Conservation (phyloP, 2,329 filamentous ascomycete species). For the Xylaria hypoxylon region DNA sequence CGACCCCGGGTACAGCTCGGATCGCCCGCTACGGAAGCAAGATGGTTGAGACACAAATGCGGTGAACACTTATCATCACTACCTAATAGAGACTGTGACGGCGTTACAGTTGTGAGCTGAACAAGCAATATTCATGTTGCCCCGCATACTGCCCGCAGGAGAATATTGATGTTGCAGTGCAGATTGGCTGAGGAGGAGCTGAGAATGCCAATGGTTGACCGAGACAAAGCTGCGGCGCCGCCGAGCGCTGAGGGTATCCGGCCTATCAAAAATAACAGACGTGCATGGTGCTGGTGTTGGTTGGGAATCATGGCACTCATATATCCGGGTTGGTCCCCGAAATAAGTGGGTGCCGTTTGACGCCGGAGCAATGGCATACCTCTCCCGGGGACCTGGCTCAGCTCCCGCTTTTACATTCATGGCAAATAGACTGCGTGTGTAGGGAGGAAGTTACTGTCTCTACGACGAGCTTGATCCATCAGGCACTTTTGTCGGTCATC, state of each 20-base stretch:
- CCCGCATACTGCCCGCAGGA: background rate
- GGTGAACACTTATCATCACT: slow-evolving; percentile 2
- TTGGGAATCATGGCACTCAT: background rate
- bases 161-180: slow-evolving; percentile 4
- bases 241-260: background rate
- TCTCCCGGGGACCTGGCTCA: slow-evolving; percentile 7
- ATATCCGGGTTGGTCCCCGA: background rate
- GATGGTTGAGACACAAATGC: background rate
- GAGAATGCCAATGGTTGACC: slow-evolving; percentile 2
- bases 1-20: background rate
- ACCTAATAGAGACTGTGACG: slow-evolving; percentile 7
- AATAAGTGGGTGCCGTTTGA: slow-evolving; percentile 7
- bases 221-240: background rate
- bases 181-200: background rate
- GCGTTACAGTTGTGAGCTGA: slow-evolving; percentile 17
- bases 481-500: background rate
- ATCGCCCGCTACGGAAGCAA: background rate
- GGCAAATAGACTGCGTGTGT: background rate
- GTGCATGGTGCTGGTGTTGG: slow-evolving; percentile 11
- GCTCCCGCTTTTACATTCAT: slow-evolving; percentile 8
- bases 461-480: background rate
- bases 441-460: background rate
- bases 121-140: slow-evolving; percentile 23
- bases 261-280: slow-evolving; percentile 9
- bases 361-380: background rate